Evolutionary conservation across 2,329 filamentous ascomycete genomes (phyloP), one percentile per base, ranked within the genome.

Genomic region (Pseudogymnoascus sp.): DNA sequence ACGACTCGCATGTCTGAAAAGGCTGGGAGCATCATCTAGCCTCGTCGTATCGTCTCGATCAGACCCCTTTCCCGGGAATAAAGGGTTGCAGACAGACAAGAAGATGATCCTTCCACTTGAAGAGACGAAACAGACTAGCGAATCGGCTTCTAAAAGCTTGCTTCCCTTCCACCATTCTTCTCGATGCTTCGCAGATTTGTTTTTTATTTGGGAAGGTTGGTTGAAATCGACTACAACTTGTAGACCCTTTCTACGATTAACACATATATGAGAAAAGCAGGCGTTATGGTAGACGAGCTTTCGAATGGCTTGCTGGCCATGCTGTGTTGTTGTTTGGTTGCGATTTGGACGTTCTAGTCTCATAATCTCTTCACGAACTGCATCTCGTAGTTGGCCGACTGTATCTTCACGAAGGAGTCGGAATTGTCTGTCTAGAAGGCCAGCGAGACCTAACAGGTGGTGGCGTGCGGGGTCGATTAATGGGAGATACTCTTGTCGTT

Each of bases 351-450:
- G 42, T 64, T 68, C 62, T 71, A 69, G 61, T 62, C 65, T 67
- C n/a, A 61, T 61, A 9, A 80, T 70, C 59, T 79, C 73, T 23
- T 75, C 66, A 40, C 75, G 74, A 2, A 82, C 77, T 0, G 77
- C 77, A 66, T 84, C 79, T 38, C 80, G 75, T 4, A 86, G 72
- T 64, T 83, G 78, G 0, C 81, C 81, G 2, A 85, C 74, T 0
- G 79, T 82, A 66, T 86, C 82, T 70, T 85, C 80, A 2, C 83
- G 76, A 1, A 85, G 69, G 0, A 85, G 76, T 15, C 83, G 77
- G 59, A 86, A 86, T 62, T 85, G 78, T 62, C 78, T 74, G 69
- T 85, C 83, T 0, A 86, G 69, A 1, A 82, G 75, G 23, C 53
- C 80, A 4, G 70, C 71, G 10, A 80, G 75, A 1, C 80, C 79